A percentile compares a stretch with the other conserved stretches of the same genome.
These are phyloP conservation scores for Beauveria bassiana DNA, from an alignment of 2,329 filamentous ascomycete species.

Conservation along the genomic window DNA sequence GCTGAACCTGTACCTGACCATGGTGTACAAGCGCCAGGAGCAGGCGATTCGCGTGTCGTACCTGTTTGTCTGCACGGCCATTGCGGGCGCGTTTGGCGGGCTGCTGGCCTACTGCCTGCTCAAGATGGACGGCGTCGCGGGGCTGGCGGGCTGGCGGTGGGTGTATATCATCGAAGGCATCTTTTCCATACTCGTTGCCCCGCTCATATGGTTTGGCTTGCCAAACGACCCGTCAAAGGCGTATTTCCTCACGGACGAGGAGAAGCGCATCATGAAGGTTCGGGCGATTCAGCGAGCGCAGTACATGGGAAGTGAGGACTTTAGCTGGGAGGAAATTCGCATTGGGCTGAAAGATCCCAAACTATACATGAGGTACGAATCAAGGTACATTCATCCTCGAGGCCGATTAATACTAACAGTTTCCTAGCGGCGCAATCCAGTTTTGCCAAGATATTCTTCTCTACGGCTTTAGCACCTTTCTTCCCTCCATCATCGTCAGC, in stretches of 20 bases:
- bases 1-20: slow-evolving; percentile 21
- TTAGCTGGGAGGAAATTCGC: slow-evolving; percentile 41
- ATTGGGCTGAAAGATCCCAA: slow-evolving; percentile 43
- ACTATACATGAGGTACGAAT: slow-evolving; percentile 35
- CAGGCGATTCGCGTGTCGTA: slow-evolving; percentile 45
- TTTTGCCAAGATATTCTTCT: slow-evolving; percentile 45
- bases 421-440: slow-evolving; percentile 31
- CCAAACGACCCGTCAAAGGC: slow-evolving; percentile 39
- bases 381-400: not conserved
- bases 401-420: not conserved
- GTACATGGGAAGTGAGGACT: slow-evolving; percentile 42
- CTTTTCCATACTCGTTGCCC: slow-evolving; percentile 33
- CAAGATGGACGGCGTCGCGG: slow-evolving; percentile 37
- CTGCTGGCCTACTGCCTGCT: slow-evolving; percentile 39
- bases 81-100: slow-evolving; percentile 33
- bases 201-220: slow-evolving; percentile 38
- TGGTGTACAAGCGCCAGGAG: slow-evolving; percentile 38
- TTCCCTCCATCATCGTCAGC: slow-evolving; percentile 45
- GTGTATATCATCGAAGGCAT: slow-evolving; percentile 44
- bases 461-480: slow-evolving; percentile 51
- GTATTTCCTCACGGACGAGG: slow-evolving; percentile 39
- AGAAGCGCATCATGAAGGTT: slow-evolving; percentile 42
- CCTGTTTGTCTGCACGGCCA: slow-evolving; percentile 39
- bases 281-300: slow-evolving; percentile 35
- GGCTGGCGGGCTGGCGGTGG: slow-evolving; percentile 40